phyloP scores from a whole-genome alignment of 2,329 filamentous ascomycete genomes.

The Onygenales sp. region DNA sequence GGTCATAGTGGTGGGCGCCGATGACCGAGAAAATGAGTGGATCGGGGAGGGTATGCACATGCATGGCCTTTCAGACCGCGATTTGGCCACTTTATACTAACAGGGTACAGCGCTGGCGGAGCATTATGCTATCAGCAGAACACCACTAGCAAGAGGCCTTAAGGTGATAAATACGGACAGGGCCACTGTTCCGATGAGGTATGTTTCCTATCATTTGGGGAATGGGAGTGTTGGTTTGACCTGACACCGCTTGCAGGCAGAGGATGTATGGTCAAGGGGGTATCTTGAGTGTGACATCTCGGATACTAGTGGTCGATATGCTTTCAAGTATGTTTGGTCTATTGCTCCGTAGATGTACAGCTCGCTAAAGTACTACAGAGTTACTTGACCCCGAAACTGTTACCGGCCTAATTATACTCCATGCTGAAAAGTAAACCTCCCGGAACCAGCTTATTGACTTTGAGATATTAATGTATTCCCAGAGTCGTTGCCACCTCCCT shows the following conservation, averaged over 20 bases:
- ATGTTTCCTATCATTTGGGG: slow-evolving; percentile 4
- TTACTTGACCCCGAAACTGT: slow-evolving; percentile 74
- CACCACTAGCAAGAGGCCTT: slow-evolving; percentile 71
- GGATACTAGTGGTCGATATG: slow-evolving; percentile 89
- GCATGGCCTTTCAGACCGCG: not conserved
- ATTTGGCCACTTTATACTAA: not conserved
- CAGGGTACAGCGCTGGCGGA: slow-evolving; percentile 64
- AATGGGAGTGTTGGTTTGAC: not conserved
- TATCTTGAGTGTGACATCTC: slow-evolving; percentile 90
- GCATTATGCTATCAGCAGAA: slow-evolving; percentile 81
- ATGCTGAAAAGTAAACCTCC: slow-evolving; percentile 57
- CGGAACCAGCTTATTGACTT: not conserved
- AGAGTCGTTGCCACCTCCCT: slow-evolving; percentile 74
- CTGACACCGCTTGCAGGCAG: slow-evolving; percentile 46
- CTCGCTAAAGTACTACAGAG: slow-evolving; percentile 19
- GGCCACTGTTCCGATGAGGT: slow-evolving; percentile 68
- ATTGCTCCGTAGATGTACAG: not conserved
- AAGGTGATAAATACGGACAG: slow-evolving; percentile 91
- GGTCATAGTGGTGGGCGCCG: slow-evolving; percentile 77
- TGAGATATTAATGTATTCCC: slow-evolving; percentile 6
- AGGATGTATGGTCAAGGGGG: slow-evolving; percentile 86
- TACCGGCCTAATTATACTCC: slow-evolving; percentile 76
- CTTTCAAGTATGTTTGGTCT: slow-evolving; percentile 49
- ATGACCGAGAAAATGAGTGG: slow-evolving; percentile 92
- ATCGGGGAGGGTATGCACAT: slow-evolving; percentile 61